Conservation (phyloP, 805 yeast species). For the Grigorovia yakushimaensis region DNA sequence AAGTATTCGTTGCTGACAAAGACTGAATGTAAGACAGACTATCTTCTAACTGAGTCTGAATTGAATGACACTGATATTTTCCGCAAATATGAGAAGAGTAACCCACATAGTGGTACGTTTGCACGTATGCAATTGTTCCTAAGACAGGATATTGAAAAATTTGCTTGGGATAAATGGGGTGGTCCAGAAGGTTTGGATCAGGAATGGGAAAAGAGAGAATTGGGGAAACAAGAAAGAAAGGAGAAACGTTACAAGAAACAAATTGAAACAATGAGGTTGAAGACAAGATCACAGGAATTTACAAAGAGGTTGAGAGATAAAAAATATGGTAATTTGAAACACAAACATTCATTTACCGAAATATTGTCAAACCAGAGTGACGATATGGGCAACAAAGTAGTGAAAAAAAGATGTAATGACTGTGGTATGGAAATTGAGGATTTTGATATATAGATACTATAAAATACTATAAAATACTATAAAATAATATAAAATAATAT, state of each 20-base stretch:
- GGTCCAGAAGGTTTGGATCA: conserved; percentile 76
- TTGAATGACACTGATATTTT: conserved; percentile 58
- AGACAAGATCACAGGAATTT: conserved; percentile 84
- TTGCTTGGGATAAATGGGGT: conserved; percentile 92
- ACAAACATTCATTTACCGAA: conserved; percentile 66
- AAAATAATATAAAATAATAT: not conserved
- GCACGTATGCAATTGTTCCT: conserved; percentile 88
- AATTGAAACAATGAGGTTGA: conserved; percentile 77
- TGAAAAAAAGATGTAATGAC: conserved; percentile 55
- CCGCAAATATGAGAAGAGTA: conserved; percentile 77
- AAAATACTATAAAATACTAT: not conserved
- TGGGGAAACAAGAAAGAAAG: conserved; percentile 55
- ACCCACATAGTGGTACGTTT: conserved; percentile 85
- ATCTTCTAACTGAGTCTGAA: conserved; percentile 88
- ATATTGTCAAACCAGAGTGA: conserved; percentile 34
- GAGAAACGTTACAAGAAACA: conserved; percentile 74
- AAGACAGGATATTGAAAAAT: conserved; percentile 87
- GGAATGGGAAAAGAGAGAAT: conserved; percentile 87
- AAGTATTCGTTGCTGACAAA: conserved; percentile 86
- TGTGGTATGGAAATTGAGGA: conserved; percentile 87
- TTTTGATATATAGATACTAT: conserved; percentile 25
- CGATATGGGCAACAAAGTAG: conserved; percentile 33
- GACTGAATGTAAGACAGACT: conserved; percentile 91
- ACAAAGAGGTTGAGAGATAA: conserved; percentile 61
- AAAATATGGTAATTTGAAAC: conserved; percentile 44